Base-by-base conservation (phyloP, 1,284 basidiomycete species). In the Cryptococcus neoformans region DNA sequence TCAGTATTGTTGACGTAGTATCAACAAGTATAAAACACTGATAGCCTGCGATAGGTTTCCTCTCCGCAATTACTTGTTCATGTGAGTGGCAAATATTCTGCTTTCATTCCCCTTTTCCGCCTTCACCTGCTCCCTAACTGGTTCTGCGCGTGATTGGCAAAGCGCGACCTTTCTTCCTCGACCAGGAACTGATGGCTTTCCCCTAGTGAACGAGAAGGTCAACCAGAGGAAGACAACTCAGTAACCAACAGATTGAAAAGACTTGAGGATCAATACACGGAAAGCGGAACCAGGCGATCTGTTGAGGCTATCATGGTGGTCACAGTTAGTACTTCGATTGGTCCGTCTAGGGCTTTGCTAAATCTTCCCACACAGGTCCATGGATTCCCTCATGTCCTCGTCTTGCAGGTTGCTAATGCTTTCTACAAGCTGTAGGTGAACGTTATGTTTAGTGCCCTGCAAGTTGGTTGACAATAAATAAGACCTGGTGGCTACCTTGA, bases 401-500 rank as follows among this genome's bases (percentile, higher is more conserved):
- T 98, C 86, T 83, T 98, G 12, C 95, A 98, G 76, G 96, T 99
- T 70, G 95, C 93, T 38, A 97, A 97, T 74, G 92, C 93, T 16
- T 99, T 97, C 79, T 98, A 97, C 84, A 98, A 98, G 78, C 84
- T 98, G 92, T 92, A 69, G 71, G 89, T 81, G n/a, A 6, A 28
- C 7, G 38, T 37, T 41, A 28, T 35, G 14, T 9, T 37, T 21
- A 21, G 21, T 21, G 21, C 21, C 21, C 21, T 21, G 21, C 21
- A 21, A 21, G 21, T 21, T 21, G 21, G 21, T 21, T 21, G 21
- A 21, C 21, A 21, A 21, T 21, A 21, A 21, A 21, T 21, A 66
- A 95, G 93, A 8, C 95, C 95, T 2, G 95, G 95, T 14, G 93
- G 97, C 78, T 98, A 98, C 77, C 85, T 98, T 54, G 92, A 93